These are phyloP conservation scores for Macrophomina phaseolina DNA, from an alignment of 2,329 filamentous ascomycete genomes.

Conservation along the genomic window DNA sequence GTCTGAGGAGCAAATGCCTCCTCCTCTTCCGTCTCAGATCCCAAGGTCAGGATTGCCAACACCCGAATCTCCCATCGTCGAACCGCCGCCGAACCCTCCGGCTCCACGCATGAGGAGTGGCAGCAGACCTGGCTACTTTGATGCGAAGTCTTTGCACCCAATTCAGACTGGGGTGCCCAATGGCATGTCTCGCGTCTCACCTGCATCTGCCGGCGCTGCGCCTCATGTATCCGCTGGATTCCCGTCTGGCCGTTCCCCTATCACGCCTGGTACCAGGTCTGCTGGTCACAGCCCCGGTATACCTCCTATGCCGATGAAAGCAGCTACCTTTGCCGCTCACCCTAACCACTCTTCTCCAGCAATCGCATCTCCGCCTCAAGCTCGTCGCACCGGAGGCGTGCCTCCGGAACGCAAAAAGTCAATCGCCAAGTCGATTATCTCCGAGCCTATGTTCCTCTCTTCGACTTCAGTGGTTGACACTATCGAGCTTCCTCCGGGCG, in stretches of 20 bases:
- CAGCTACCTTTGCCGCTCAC: conserved; percentile 34
- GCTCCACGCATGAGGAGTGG: conserved; percentile 43
- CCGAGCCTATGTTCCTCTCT: conserved; percentile 62
- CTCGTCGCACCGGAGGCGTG: conserved; percentile 32
- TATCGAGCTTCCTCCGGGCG: conserved; percentile 62
- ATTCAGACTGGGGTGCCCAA: conserved; percentile 38
- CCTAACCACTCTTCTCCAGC: conserved; percentile 33
- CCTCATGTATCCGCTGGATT: conserved; percentile 28
- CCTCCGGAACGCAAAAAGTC: conserved; percentile 57
- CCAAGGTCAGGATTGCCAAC: conserved; percentile 2
- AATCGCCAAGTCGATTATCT: conserved; percentile 66
- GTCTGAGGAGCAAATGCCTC: conserved; percentile 50
- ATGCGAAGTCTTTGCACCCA: conserved; percentile 42
- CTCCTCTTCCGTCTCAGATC: conserved; percentile 44
- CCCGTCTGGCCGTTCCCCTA: conserved; percentile 36
- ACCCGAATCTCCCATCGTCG: conserved; percentile 17
- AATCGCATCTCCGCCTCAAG: conserved; percentile 29
- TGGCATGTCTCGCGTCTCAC: conserved; percentile 1
- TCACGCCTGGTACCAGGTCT: not conserved
- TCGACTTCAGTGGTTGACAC: conserved; percentile 65
- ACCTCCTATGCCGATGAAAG: conserved; percentile 27
- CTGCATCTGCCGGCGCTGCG: not conserved
- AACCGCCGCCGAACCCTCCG: conserved; percentile 33
- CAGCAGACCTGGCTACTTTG: conserved; percentile 44
- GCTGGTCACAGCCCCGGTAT: conserved; percentile 22